Evolutionary conservation across 805 yeast genomes (phyloP), one percentile per base, ranked within the genome.

Genomic region (Monosporozyma aquatica): DNA sequence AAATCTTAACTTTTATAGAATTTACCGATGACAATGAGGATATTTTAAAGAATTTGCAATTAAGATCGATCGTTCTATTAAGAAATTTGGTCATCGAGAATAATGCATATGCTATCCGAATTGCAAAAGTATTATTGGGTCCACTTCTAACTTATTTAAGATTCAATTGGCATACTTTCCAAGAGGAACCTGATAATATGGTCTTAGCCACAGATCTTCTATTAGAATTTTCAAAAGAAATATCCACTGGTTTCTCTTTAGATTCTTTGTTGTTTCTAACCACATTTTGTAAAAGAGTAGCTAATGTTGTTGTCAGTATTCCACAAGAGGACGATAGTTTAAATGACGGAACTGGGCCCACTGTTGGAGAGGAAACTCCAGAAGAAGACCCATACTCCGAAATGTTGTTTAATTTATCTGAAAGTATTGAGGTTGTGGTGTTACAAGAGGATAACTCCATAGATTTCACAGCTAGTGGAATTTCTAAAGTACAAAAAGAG

Each of bases 1-100:
- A 43, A 24, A 41, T 57, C 13, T 39, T 59, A 11, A 42, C 38
- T 11, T n/a, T 54, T 34, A 30, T 21, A 7, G 44, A 46, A 13
- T 36, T 41, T 5, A 33, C 17, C 14, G 42, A 39, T 15, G 46
- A 38, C 11, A 32, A 23, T 25, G 24, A 37, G 5, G 39, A 37
- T 7, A 26, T 13, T 7, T 24, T 37, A 22, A 30, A 23, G 3
- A 41, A 46, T 15, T 40, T 59, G 25, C 61, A 59, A 24, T 49
- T 56, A 50, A 52, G 60, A 42, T 40, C 58, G 1, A 41, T 59
- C 25, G 60, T 55, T 6, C 37, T 61, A 24, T 29, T 55, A 7
- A 59, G 52, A 40, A 62, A 62, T 42, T 41, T 61, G 32, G 52
- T 53, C 28, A 10, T 61, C 8, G 61, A 51, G 9, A 56, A 50